Conservation (phyloP, 1,284 basidiomycete species). For the Ustilago cynodontis region DNA sequence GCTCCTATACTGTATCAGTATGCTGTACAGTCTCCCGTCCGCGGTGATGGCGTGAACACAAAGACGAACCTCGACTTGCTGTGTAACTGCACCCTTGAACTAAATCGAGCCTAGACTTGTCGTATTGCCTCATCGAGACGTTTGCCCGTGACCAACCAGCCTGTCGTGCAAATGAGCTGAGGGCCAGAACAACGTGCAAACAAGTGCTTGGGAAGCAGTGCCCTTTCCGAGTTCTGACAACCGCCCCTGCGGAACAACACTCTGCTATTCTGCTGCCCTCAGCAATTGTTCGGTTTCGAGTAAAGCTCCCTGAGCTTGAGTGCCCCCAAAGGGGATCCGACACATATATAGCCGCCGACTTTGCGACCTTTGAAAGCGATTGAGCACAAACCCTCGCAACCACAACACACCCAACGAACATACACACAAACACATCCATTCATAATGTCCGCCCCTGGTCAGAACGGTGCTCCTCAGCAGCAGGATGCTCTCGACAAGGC, state of each 20-base stretch:
- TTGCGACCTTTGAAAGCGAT: too few relatives aligned
- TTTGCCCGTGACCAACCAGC: not conserved
- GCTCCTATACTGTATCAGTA: too few relatives aligned
- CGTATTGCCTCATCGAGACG: not conserved
- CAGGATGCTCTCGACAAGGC: constrained; percentile 63
- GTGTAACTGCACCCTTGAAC: not conserved
- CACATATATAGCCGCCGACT: not conserved
- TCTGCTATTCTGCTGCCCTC: too few relatives aligned
- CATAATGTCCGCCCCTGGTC: constrained; percentile 35
- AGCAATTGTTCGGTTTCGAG: not conserved
- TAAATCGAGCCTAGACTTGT: not conserved
- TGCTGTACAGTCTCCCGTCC: not conserved
- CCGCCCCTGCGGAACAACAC: not conserved
- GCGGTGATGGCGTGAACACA: constrained; percentile 1
- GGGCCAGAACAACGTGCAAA: not conserved
- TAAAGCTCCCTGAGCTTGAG: not conserved
- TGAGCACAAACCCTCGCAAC: too few relatives aligned
- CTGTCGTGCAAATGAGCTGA: too few relatives aligned
- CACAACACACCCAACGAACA: too few relatives aligned
- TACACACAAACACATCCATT: not conserved
- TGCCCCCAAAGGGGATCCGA: not conserved
- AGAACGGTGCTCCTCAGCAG: constrained; percentile 43
- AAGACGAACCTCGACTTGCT: not conserved
- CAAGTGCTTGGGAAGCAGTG: too few relatives aligned
- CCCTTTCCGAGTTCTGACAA: not conserved